Evolutionary conservation across 1,284 basidiomycete genomes (phyloP), one percentile per base, ranked within the genome.

Genomic region (Cutaneotrichosporon cutaneum): DNA sequence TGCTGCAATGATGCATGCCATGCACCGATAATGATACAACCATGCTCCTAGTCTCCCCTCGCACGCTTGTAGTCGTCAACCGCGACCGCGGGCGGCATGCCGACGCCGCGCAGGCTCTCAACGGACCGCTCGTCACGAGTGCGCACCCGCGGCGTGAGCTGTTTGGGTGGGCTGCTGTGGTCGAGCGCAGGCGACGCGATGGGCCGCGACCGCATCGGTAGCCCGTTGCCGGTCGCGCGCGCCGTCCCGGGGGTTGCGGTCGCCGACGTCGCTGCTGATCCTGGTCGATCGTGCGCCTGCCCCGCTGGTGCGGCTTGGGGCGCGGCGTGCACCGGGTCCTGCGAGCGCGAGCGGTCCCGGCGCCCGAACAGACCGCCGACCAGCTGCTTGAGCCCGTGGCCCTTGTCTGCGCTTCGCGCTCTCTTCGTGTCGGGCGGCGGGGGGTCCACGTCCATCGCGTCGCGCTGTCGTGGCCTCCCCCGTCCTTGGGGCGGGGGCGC

Each of bases 91-190:
- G 53, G 16, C 10, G 24, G 39, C 9, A 56, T n/a, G 14, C 39
- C 47, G 11, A 52, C 57, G 21, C 48, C 50, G 2, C 57, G 35
- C n/a, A 58, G 10, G 24, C 47, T 42, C 48, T 74, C 73, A 14
- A 71, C 67, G 36, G 67, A 69, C 27, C 70, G 64, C 60, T 77
- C 75, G 22, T 72, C 72, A 4, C 72, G 58, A 6, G 70, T 72
- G 27, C 75, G 51, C 11, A 77, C 69, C 16, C 69, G 62, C 4
- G 75, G 75, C 11, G 72, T 75, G 13, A 77, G 66, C 10, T 67
- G 65, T 42, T 68, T 70, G 10, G 69, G 65, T 9, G 27, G 36
- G n/a, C 26, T 58, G 14, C 45, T 26, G 8, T 55, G 45, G 32
- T 22, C 18, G 26, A 39, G 35, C 32, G 44, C 26, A 4, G 55